Evolutionary conservation across 2,329 filamentous ascomycete genomes (phyloP), one percentile per base, ranked within the genome.

Genomic region (Arthrobotrys sinensis): DNA sequence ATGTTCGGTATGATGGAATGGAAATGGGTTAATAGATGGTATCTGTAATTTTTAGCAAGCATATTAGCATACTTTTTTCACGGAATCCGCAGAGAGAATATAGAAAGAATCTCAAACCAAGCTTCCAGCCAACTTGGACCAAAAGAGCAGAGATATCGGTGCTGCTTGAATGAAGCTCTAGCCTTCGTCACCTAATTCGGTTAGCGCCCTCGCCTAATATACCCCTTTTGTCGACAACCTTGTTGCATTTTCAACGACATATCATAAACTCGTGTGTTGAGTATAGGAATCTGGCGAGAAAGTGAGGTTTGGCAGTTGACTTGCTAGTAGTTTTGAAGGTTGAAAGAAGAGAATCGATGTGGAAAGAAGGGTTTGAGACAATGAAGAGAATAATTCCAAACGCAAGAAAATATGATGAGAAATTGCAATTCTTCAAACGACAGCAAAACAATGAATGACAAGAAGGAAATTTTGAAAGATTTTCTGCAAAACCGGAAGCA

Each of bases 31-130:
- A 12, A 38, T 70, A 72, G 57, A 64, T 55, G 63, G 68, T 36
- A 66, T 57, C 24, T 73, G 40, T 73, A 66, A n/a, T 53, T 34
- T 62, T 50, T 63, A 71, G 67, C 67, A 71, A 64, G 38, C 66
- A 70, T 69, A 36, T 50, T 53, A 52, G 46, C 46, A 52, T 52
- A 21, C 38, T 12, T 48, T 16, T 6, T 45, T 12, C 12, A n/a
- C 16, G 5, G 14, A 32, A 52, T 5, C 12, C 32, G 24, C 24
- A 32, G 21, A 28, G 24, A 45, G 11, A 45, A 16, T n/a, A 16
- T 45, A 45, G 24, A 28, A 28, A 4, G 24, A 28, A 28, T 28
- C 24, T 28, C 24, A 28, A 28, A 28, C 24, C 24, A 28, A 28
- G 24, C 24, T 28, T 28, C 24, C 24, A 28, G 4, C 24, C 24